Percentiles rank a stretch among this genome's conserved stretches.
Conservation (phyloP, 805 yeast genomes). For the Lipomyces spencermartinsiae region DNA sequence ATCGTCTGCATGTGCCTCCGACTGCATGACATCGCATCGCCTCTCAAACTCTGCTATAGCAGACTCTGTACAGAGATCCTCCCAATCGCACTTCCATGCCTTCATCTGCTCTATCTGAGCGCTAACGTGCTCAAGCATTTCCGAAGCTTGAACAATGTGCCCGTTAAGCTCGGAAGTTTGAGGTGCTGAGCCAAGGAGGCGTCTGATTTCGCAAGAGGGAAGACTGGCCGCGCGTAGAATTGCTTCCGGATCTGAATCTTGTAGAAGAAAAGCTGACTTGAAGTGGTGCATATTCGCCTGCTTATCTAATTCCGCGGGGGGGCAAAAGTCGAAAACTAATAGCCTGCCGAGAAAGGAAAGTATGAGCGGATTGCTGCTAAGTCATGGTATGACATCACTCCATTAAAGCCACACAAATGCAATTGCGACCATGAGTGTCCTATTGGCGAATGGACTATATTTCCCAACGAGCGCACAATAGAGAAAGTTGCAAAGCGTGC, state of each 20-base stretch:
- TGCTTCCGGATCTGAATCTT: background rate
- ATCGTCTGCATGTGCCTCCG: background rate
- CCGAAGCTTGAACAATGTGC: slow-evolving; percentile 11
- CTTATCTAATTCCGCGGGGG: background rate
- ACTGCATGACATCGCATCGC: background rate
- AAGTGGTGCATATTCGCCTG: background rate
- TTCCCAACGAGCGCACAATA: no score
- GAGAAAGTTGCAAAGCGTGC: no score
- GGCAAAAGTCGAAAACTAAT: background rate
- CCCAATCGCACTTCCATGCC: slow-evolving; percentile 17
- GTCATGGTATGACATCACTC: no score
- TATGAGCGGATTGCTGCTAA: no score
- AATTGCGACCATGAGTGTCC: no score
- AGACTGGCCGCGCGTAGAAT: background rate
- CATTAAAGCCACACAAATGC: no score
- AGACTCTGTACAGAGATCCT: slow-evolving; percentile 8
- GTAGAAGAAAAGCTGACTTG: background rate
- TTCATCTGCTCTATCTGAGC: slow-evolving; percentile 10
- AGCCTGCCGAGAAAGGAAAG: no score
- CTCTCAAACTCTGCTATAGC: background rate
- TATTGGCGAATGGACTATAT: no score
- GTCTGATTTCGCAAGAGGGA: background rate
- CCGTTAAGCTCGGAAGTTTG: background rate
- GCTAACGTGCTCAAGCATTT: background rate
- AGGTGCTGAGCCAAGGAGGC: background rate